Base-by-base conservation (phyloP, 495 filamentous ascomycete genomes). In the Xeromyces bisporus region DNA sequence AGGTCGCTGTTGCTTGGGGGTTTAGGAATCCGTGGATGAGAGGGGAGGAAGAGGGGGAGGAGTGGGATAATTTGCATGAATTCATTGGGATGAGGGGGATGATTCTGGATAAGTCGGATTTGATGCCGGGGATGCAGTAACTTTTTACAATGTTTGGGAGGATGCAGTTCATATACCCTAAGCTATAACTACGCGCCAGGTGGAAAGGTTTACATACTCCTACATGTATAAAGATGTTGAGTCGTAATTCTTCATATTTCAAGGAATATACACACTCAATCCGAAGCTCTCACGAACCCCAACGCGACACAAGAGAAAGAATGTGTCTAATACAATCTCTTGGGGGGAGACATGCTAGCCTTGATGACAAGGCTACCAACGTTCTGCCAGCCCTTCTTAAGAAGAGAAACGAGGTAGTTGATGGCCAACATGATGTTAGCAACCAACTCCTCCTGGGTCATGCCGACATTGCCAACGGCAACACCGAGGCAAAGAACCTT, bases 311-410 rank as follows among this genome's bases (percentile, higher is more conserved):
- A 53, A 52, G 44, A 45, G 38, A 42, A 35, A 53, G 44, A 40
- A 52, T 60, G 62, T 93, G 20, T 21, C 9, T 21, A 94, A 72
- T 94, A 97, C 39, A 94, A 56, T 49, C 89, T 81, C 71, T 84
- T 86, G 35, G 89, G 91, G 37, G 87, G 87, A 55, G 79, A 87
- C 91, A 97, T 96, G 61, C 82, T 79, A 61, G 91, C 89, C 78
- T 97, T 97, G 71, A 97, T 84, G 46, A 89, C 93, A 70, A 97
- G 73, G 66, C 77, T 84, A 46, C 89, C 89, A 56, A 97, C 91
- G 69, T 97, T 97, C 75, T 97, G 89, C 89, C 89, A 97, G 50
- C 91, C 89, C 75, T 97, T 97, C 85, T 97, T 96, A 57, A 97
- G 67, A 47, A 97, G 69, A 44, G 82, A 92, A 51, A 97, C 87